Evolutionary conservation across 225 moss, liverwort and hornwort species (phyloP).

Genomic region (Sphagnum tenellum): DNA sequence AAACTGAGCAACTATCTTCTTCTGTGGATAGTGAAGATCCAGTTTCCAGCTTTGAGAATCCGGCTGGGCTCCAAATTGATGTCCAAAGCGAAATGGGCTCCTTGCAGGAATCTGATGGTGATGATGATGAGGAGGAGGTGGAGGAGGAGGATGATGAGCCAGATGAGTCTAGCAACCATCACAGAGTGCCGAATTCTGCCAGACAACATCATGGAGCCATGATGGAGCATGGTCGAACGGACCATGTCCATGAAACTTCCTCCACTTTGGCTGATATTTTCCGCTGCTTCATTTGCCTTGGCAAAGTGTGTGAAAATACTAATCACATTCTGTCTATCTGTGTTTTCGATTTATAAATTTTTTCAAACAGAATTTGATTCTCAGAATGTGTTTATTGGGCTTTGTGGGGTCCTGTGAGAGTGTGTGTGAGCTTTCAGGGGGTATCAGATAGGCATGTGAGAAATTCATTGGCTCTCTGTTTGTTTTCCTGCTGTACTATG

Average conservation of each 20-base stretch:
- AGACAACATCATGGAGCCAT: constrained; percentile 18
- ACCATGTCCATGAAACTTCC: constrained; percentile 22
- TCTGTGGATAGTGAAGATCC: constrained; percentile 11
- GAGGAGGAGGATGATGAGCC: constrained; percentile 13
- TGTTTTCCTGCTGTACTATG: no score
- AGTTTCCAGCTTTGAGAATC: constrained; percentile 5
- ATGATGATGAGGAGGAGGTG: constrained; percentile 9
- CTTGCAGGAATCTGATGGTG: constrained; percentile 22
- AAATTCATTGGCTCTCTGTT: no score
- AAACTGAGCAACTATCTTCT: constrained; percentile 19
- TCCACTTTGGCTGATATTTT: constrained; percentile 56
- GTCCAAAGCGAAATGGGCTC: constrained; percentile 21
- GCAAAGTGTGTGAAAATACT: constrained; percentile 25
- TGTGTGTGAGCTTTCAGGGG: no score
- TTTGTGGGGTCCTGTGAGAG: no score
- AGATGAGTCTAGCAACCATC: constrained; percentile 10
- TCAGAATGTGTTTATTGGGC: no score
- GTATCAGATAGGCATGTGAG: no score
- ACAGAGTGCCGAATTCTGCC: constrained; percentile 16
- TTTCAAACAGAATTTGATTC: no score
- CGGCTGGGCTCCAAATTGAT: constrained; percentile 8
- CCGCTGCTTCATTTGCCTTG: constrained; percentile 63
- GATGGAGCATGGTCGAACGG: constrained; percentile 14
- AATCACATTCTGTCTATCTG: neutral
- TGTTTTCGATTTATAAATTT: neutral